Conservation (phyloP, 2,329 filamentous ascomycete genomes). For the Cladophialophora psammophila region DNA sequence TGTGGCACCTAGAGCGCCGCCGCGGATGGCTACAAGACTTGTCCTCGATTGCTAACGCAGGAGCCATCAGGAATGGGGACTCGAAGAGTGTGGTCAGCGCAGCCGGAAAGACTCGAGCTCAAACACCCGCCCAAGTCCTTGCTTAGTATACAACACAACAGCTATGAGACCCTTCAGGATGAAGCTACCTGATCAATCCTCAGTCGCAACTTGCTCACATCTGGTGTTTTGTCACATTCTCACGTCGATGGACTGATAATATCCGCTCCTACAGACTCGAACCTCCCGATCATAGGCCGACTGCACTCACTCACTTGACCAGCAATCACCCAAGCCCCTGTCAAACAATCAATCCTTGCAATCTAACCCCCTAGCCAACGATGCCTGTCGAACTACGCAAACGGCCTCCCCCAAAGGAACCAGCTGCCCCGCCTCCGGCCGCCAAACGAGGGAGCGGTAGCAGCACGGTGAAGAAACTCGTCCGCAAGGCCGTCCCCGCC, state of each 20-base stretch:
- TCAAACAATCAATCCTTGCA: background rate
- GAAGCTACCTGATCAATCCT: background rate
- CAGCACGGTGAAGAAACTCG: slow-evolving; percentile 44
- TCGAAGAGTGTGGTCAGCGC: background rate
- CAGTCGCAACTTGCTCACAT: background rate
- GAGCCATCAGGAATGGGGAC: background rate
- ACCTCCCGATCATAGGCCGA: background rate
- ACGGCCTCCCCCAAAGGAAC: slow-evolving; percentile 62
- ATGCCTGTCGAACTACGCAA: slow-evolving; percentile 66
- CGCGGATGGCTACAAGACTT: background rate
- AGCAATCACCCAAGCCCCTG: background rate
- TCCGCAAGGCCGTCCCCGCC: slow-evolving; percentile 43
- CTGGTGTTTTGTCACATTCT: background rate
- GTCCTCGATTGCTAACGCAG: background rate
- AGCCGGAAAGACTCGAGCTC: background rate
- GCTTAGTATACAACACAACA: background rate
- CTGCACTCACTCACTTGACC: background rate
- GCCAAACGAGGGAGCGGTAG: slow-evolving; percentile 55
- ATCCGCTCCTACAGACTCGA: background rate
- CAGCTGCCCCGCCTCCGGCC: slow-evolving; percentile 56
- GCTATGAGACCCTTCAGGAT: background rate
- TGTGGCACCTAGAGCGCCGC: background rate
- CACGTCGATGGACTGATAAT: background rate
- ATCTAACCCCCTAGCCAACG: background rate
- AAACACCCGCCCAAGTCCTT: too few species aligned